A percentile compares a stretch with the other conserved stretches of the same genome.
phyloP scores from a whole-genome alignment of 495 filamentous ascomycete genomes.

The Daldinia caldariorum region DNA sequence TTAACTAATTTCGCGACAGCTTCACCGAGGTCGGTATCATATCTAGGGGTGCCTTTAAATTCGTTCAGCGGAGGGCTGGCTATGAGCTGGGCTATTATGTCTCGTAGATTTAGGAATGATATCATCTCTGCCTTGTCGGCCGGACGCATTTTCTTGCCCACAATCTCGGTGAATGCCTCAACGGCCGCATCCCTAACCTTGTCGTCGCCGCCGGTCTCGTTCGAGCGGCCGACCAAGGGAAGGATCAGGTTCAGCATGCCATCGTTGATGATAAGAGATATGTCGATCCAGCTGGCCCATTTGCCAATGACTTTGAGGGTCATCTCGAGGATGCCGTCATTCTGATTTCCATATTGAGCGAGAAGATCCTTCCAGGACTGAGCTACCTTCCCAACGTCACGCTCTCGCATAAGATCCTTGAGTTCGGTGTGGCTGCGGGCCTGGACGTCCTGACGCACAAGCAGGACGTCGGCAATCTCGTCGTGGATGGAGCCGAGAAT shows the following conservation, averaged over 20 bases:
- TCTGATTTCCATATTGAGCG: constrained; percentile 75
- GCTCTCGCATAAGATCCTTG: constrained; percentile 85
- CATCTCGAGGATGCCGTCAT: constrained; percentile 81
- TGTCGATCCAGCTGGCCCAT: constrained; percentile 99
- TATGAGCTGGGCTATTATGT: constrained; percentile 82
- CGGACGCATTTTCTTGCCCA: constrained; percentile 96
- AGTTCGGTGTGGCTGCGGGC: constrained; percentile 81
- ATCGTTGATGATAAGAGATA: constrained; percentile 89
- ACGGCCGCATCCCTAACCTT: constrained; percentile 86
- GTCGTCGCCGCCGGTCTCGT: constrained; percentile 63
- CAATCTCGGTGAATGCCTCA: constrained; percentile 92
- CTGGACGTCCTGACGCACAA: constrained; percentile 78
- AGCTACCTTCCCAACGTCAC: constrained; percentile 87
- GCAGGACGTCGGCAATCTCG: constrained; percentile 91
- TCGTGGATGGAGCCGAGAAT: constrained; percentile 90
- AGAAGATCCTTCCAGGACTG: constrained; percentile 92
- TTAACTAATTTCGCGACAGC: constrained; percentile 97
- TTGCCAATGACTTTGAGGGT: constrained; percentile 87
- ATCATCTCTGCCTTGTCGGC: constrained; percentile 95
- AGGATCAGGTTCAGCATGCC: constrained; percentile 84
- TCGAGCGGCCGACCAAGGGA: constrained; percentile 73
- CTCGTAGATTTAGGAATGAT: constrained; percentile 81
- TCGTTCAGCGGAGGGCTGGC: constrained; percentile 80
- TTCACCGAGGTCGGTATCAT: constrained; percentile 95
- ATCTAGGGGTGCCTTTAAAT: constrained; percentile 78